phyloP scores from a whole-genome alignment of 2,329 filamentous ascomycete species.

The Trichophyton simii region DNA sequence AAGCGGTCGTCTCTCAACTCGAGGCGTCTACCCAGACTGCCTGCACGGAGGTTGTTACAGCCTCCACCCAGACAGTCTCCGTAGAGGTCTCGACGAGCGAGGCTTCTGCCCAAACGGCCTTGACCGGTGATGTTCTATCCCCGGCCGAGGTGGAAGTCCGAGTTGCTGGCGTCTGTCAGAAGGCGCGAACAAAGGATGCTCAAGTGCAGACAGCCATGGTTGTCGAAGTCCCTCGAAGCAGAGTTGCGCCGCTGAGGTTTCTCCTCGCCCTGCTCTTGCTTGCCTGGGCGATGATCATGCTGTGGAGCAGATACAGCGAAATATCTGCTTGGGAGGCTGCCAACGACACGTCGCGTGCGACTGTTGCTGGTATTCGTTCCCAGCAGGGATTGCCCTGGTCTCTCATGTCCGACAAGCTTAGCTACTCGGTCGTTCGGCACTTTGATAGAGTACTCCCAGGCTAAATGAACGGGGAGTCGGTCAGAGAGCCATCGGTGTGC shows the following conservation, averaged over 20 bases:
- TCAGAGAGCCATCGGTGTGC: not conserved
- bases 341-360: slow-evolving; percentile 9
- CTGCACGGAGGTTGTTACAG: slow-evolving; percentile 1
- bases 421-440: slow-evolving; percentile 10
- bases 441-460: slow-evolving; percentile 12
- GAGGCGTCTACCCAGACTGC: slow-evolving; percentile 4
- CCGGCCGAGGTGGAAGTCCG: slow-evolving; percentile 6
- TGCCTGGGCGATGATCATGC: slow-evolving; percentile 7
- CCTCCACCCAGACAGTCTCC: slow-evolving; percentile 7
- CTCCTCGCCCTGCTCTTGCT: slow-evolving; percentile 11
- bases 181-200: slow-evolving; percentile 8
- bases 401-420: slow-evolving; percentile 7
- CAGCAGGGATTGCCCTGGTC: slow-evolving; percentile 5
- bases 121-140: slow-evolving; percentile 4
- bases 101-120: slow-evolving; percentile 2
- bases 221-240: slow-evolving; percentile 4
- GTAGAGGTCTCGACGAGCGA: slow-evolving; percentile 1
- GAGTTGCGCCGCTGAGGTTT: slow-evolving; percentile 1
- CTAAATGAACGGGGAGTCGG: slow-evolving; percentile 5
- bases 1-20: not conserved
- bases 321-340: slow-evolving; percentile 10
- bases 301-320: slow-evolving; percentile 2
- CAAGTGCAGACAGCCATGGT: slow-evolving; percentile 10
- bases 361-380: slow-evolving; percentile 3
- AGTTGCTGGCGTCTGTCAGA: not conserved